phyloP scores from a whole-genome alignment of 2,329 filamentous ascomycete genomes.

The Alternaria ventricosa region DNA sequence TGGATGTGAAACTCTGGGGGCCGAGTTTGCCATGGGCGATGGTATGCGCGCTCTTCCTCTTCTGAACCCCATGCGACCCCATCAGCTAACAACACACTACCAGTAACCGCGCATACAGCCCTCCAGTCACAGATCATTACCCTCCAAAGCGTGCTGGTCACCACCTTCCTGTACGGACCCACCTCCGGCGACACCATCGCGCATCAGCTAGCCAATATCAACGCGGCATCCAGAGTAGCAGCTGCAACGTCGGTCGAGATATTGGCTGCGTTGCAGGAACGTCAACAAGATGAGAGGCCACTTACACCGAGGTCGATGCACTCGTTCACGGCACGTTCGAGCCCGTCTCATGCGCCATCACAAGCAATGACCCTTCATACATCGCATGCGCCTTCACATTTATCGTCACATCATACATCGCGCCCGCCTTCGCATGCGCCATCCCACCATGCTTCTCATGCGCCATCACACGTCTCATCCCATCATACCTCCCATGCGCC shows the following conservation, averaged over 20 bases:
- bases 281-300: constrained; percentile 27
- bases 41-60: constrained; percentile 25
- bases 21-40: constrained; percentile 42
- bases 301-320: constrained; percentile 22
- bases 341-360: constrained; percentile 3
- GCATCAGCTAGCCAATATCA: constrained; percentile 38
- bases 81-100: neutral
- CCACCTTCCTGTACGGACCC: constrained; percentile 45
- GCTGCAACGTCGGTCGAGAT: constrained; percentile 38
- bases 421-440: constrained; percentile 1
- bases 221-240: constrained; percentile 40
- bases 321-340: constrained; percentile 16
- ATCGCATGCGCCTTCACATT: neutral
- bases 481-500: neutral
- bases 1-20: constrained; percentile 37
- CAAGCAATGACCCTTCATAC: neutral
- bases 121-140: constrained; percentile 47
- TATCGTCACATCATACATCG: neutral
- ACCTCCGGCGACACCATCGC: constrained; percentile 41
- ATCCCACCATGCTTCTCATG: neutral
- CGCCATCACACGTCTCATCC: constrained; percentile 1
- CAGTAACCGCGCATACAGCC: constrained; percentile 40
- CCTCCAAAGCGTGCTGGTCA: constrained; percentile 41
- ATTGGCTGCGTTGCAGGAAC: constrained; percentile 33
- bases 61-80: neutral